A percentile compares a stretch with the other conserved stretches of the same genome.
These are phyloP conservation scores for Pseudonitzschia pungens DNA, from an alignment of 108 stramenopile genomes.

Conservation along the genomic window DNA sequence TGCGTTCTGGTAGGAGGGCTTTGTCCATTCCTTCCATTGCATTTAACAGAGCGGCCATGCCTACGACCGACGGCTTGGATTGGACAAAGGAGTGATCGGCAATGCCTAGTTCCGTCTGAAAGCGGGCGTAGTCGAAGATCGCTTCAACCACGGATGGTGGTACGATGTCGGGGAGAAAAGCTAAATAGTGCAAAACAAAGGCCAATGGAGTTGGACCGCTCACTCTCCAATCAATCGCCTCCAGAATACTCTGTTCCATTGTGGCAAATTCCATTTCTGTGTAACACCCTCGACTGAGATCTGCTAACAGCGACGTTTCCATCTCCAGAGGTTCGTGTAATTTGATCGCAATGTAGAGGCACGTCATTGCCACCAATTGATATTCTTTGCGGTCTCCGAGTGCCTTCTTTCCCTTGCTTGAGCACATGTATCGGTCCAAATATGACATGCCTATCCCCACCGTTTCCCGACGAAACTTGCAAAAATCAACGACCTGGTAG, in stretches of 20 bases:
- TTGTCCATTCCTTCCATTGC: conserved; percentile 63
- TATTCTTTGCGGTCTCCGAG: conserved; percentile 65
- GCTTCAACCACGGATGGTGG: conserved; percentile 39
- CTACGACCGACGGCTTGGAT: conserved; percentile 49
- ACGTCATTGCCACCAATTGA: conserved; percentile 81
- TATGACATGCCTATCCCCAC: conserved; percentile 77
- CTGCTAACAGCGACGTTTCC: conserved; percentile 70
- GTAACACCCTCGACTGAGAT: conserved; percentile 68
- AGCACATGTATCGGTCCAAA: conserved; percentile 57
- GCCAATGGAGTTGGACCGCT: conserved; percentile 58
- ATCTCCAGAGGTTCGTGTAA: conserved; percentile 80
- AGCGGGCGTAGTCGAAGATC: conserved; percentile 60
- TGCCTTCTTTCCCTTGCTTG: conserved; percentile 41
- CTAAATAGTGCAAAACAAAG: conserved; percentile 49
- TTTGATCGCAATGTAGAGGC: conserved; percentile 77
- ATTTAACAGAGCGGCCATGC: conserved; percentile 65
- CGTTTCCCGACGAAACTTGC: conserved; percentile 66
- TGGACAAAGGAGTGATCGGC: conserved; percentile 53
- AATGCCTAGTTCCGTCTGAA: conserved; percentile 69
- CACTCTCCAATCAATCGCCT: conserved; percentile 66
- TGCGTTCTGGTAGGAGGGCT: conserved; percentile 29
- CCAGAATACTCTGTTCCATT: conserved; percentile 68
- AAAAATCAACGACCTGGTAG: conserved; percentile 60
- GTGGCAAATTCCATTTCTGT: conserved; percentile 68
- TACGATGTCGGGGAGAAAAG: conserved; percentile 40